Evolutionary conservation across 495 filamentous ascomycete species (phyloP).

Genomic region (Aspergillus diversus): DNA sequence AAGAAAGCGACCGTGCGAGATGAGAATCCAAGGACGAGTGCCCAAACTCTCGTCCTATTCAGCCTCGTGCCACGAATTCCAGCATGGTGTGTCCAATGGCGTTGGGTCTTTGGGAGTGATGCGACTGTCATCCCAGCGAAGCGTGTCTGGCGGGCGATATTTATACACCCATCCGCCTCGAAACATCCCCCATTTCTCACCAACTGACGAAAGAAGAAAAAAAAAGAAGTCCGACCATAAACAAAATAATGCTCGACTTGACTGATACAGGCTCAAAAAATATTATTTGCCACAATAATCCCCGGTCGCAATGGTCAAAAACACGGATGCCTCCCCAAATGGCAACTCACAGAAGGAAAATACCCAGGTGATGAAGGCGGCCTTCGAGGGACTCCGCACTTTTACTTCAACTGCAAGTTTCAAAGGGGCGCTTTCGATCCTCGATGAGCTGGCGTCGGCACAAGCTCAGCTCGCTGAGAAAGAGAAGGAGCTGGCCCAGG

Average conservation of each 20-base stretch:
- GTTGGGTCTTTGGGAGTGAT: constrained; percentile 2
- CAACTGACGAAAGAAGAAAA: too few species aligned
- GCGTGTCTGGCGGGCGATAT: neutral
- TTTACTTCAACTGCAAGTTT: neutral
- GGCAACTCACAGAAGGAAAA: constrained; percentile 6
- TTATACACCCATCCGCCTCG: too few species aligned
- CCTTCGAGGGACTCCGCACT: neutral
- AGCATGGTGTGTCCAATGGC: constrained; percentile 1
- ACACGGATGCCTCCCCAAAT: constrained; percentile 2
- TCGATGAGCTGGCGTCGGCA: constrained; percentile 5
- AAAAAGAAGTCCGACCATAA: too few species aligned
- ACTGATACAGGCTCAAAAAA: neutral
- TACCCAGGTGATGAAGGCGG: constrained; percentile 1
- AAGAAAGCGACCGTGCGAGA: neutral
- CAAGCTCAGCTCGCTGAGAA: constrained; percentile 4
- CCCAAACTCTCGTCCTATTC: neutral
- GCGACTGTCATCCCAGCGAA: neutral
- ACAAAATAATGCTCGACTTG: too few species aligned
- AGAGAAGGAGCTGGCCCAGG: constrained; percentile 13
- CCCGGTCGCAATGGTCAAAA: constrained; percentile 7
- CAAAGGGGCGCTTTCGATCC: neutral
- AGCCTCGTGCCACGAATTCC: neutral
- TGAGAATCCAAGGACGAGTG: neutral
- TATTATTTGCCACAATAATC: neutral
- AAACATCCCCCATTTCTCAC: too few species aligned